Evolutionary conservation across 2,329 filamentous ascomycete genomes (phyloP), one percentile per base, ranked within the genome.

Genomic region (Metarhizium anisopliae): DNA sequence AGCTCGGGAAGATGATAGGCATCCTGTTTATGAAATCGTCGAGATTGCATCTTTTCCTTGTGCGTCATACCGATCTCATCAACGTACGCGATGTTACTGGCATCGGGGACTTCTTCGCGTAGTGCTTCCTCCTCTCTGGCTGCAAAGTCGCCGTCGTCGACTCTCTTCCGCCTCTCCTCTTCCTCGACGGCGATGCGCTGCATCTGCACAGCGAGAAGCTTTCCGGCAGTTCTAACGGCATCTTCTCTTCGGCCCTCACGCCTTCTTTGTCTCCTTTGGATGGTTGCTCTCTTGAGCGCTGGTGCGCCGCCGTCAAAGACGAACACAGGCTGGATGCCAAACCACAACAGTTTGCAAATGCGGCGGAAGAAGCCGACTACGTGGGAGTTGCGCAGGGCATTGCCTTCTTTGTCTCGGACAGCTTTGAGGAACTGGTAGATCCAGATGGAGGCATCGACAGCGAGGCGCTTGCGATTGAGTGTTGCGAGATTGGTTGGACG

Each of bases 371-470:
- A 99, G 43, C 95, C 94, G 47, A 99, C 90, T 40, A 99, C 84
- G 67, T 99, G 94, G 35, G 90, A 93, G 74, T 96, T 99, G 60
- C 92, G 90, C 53, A 99, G 79, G 1, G 94, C 94, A 67, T 99
- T 96, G 54, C 94, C 94, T 72, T 99, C 94, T 67, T 97, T 96
- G 74, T 99, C 94, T 64, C 94, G 92, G 11, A 99, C 94, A 10
- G 95, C 94, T 75, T 99, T 99, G 64, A 99, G 84, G 67, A 99
- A 99, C 68, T 99, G 94, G 78, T 99, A 99, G 64, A 99, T 97
- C 94, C 94, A 99, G 69, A 99, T 99, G 13, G 92, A 96, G 57
- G 95, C 94, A 74, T 99, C 94, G 62, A 99, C 90, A 50, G 94
- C 95, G 52, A 99, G 87, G 16, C 94, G 90, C 74, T 96, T 96